These are phyloP conservation scores for Paramecium sonneborni DNA, from an alignment of 73 alveolate species.

Conservation along the genomic window DNA sequence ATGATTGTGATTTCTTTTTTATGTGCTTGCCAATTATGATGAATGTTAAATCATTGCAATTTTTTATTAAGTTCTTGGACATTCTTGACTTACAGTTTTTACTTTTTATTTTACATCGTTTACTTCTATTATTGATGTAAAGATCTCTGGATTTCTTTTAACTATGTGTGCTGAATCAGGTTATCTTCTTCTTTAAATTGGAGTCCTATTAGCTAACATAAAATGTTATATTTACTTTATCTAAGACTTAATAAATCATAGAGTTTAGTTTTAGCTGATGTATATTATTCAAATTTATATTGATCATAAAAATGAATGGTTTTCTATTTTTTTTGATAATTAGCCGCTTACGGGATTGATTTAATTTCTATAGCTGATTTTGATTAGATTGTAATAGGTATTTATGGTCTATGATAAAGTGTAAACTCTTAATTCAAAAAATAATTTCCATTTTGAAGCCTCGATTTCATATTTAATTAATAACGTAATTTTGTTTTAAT, in stretches of 20 bases:
- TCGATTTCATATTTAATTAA: neutral
- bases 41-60: neutral
- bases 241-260: neutral
- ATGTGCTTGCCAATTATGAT: neutral
- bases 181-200: neutral
- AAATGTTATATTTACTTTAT: neutral
- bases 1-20: neutral
- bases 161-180: neutral
- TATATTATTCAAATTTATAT: neutral
- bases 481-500: constrained; percentile 5
- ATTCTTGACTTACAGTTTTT: neutral
- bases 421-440: neutral
- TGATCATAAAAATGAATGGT: constrained; percentile 1
- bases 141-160: neutral
- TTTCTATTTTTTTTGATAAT: neutral
- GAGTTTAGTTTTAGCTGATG: constrained; percentile 15
- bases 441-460: constrained; percentile 20
- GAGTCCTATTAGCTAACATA: neutral
- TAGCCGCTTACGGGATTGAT: neutral
- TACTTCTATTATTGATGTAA: neutral
- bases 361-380: neutral
- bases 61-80: neutral
- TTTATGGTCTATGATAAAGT: neutral
- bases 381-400: neutral
- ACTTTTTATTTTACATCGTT: neutral